Conservation (phyloP, 345 rosid genomes). For the Raphanus sativus region DNA sequence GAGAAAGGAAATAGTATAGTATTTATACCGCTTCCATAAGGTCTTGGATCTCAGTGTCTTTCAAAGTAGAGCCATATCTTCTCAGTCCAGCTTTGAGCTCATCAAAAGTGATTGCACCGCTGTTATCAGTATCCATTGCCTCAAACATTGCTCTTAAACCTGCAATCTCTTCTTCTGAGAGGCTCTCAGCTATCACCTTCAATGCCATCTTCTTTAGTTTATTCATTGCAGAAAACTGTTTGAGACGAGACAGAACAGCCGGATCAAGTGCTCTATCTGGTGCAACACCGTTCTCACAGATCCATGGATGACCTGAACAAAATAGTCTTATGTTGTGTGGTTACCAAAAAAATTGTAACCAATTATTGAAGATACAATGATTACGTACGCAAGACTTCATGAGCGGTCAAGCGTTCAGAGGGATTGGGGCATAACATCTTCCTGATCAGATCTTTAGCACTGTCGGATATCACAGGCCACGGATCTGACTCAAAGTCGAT, state of each 20-base stretch:
- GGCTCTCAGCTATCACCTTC: conserved; percentile 97
- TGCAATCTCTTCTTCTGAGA: conserved; percentile 98
- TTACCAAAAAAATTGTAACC: neutral
- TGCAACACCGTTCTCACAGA: conserved; percentile 95
- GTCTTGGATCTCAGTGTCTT: conserved; percentile 89
- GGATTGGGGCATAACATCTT: conserved; percentile 83
- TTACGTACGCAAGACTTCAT: conserved; percentile 89
- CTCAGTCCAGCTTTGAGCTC: conserved; percentile 96
- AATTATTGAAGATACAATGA: neutral
- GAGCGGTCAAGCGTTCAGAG: conserved; percentile 86
- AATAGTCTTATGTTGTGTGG: conserved; percentile 3
- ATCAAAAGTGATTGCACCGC: conserved; percentile 97
- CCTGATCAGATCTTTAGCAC: conserved; percentile 82
- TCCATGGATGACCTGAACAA: conserved; percentile 92
- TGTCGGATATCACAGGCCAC: conserved; percentile 89
- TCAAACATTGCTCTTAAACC: conserved; percentile 90
- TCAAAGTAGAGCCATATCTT: conserved; percentile 94
- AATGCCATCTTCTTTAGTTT: conserved; percentile 98
- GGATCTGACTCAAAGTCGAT: conserved; percentile 94
- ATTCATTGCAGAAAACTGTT: conserved; percentile 98
- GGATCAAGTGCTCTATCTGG: conserved; percentile 94
- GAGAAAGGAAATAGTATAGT: neutral
- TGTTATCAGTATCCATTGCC: conserved; percentile 92
- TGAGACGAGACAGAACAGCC: conserved; percentile 94
- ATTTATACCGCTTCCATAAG: conserved; percentile 87